Conservation (phyloP, 163 green algal genomes). For the Dunaliella salina region DNA sequence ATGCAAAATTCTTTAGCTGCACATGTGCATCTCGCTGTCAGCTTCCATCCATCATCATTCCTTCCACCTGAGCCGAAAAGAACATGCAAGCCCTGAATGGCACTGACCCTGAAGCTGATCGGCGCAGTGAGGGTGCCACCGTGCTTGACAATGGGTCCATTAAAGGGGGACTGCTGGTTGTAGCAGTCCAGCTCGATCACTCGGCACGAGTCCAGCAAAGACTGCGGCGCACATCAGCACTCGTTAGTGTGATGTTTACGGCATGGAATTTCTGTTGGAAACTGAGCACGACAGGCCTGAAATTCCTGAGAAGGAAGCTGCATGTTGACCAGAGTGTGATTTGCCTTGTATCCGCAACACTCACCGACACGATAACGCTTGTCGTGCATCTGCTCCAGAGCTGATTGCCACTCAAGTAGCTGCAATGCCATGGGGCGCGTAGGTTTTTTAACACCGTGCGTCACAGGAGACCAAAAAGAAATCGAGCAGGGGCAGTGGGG, state of each 20-base stretch:
- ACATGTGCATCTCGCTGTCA: no score
- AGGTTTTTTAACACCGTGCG: background rate
- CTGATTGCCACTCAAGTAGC: conserved; percentile 31
- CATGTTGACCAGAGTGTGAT: no score
- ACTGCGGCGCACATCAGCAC: background rate
- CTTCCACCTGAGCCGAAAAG: no score
- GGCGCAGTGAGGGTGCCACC: conserved; percentile 29
- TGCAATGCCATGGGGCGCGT: conserved; percentile 15
- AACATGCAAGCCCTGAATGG: background rate
- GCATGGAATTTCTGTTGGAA: no score
- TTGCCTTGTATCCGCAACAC: no score
- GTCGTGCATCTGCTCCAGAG: conserved; percentile 10
- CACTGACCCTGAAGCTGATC: conserved; percentile 25
- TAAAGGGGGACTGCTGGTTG: conserved; percentile 16
- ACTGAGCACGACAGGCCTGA: no score
- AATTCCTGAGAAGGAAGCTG: no score
- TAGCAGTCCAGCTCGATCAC: conserved; percentile 44
- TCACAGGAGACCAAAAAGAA: background rate
- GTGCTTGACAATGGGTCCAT: conserved; percentile 31
- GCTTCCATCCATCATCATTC: no score
- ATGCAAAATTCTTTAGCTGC: no score
- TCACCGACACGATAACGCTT: conserved; percentile 18
- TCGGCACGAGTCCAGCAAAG: conserved; percentile 23
- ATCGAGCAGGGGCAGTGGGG: background rate
- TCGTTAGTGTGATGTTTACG: no score